phyloP scores from a whole-genome alignment of 139 green algal species.

The Micromonas commoda region DNA sequence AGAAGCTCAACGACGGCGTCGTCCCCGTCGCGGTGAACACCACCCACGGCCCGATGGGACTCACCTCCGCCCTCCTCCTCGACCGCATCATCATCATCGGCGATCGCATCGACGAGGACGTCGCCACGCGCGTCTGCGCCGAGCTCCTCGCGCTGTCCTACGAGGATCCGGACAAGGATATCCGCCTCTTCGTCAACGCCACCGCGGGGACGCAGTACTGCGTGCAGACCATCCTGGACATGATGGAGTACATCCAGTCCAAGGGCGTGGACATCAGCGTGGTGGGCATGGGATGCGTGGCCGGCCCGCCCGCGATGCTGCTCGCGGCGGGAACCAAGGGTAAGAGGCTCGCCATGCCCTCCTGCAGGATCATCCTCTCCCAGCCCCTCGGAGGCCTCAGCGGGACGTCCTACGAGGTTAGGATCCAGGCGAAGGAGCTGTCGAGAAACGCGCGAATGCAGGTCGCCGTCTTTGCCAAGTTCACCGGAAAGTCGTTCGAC shows the following conservation, averaged over 20 bases:
- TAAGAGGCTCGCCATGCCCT: conserved; percentile 76
- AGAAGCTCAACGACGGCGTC: not conserved
- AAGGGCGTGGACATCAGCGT: conserved; percentile 23
- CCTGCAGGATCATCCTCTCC: conserved; percentile 84
- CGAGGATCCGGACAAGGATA: conserved; percentile 63
- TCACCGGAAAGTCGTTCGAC: conserved; percentile 64
- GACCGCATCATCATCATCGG: conserved; percentile 88
- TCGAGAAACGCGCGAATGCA: conserved; percentile 59
- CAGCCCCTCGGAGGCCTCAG: conserved; percentile 70
- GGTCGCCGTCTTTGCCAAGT: conserved; percentile 65
- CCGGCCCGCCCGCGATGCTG: conserved; percentile 32
- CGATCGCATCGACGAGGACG: conserved; percentile 74
- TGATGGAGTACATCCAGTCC: conserved; percentile 64
- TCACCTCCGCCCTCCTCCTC: conserved; percentile 44
- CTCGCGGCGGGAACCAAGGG: conserved; percentile 71
- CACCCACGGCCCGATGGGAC: not conserved
- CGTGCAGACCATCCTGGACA: conserved; percentile 77
- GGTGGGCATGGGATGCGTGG: conserved; percentile 11
- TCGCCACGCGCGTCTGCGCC: conserved; percentile 65
- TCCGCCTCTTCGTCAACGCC: conserved; percentile 91
- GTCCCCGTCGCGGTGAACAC: not conserved
- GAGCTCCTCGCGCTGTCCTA: conserved; percentile 75
- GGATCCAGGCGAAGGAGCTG: conserved; percentile 57
- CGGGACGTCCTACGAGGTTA: conserved; percentile 62
- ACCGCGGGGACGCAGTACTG: conserved; percentile 69